Evolutionary conservation across 2,329 filamentous ascomycete genomes (phyloP).

Genomic region (Shiraia bambusicola): DNA sequence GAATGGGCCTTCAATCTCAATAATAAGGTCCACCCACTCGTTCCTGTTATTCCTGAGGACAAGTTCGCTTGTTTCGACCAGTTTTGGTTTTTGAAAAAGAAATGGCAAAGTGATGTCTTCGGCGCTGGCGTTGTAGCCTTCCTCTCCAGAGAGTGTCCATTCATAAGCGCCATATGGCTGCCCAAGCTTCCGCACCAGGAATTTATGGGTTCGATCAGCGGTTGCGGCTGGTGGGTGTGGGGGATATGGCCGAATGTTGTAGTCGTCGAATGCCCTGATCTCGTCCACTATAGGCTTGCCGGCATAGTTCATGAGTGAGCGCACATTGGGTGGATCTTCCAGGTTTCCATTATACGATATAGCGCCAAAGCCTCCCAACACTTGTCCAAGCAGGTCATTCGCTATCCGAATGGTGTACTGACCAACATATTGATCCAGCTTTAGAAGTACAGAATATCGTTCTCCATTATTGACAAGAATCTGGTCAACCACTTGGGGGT

Average conservation of each 20-base stretch:
- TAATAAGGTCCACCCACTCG: slow-evolving; percentile 6
- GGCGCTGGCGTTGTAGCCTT: neutral
- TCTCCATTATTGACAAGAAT: slow-evolving; percentile 3
- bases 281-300: neutral
- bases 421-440: slow-evolving; percentile 1
- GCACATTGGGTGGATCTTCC: neutral
- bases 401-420: slow-evolving; percentile 3
- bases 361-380: neutral
- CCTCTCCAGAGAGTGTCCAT: slow-evolving; percentile 2
- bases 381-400: neutral
- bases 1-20: slow-evolving; percentile 4
- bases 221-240: neutral
- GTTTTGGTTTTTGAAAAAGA: slow-evolving; percentile 1
- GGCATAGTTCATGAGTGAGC: neutral
- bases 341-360: slow-evolving; percentile 1
- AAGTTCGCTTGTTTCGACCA: neutral
- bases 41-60: slow-evolving; percentile 3
- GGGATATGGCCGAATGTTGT: slow-evolving; percentile 1
- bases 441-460: slow-evolving; percentile 4
- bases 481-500: slow-evolving; percentile 1
- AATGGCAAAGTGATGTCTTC: neutral
- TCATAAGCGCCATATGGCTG: slow-evolving; percentile 3
- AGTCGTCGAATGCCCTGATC: neutral
- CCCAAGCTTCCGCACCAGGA: slow-evolving; percentile 1
- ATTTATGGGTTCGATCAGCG: slow-evolving; percentile 3